Base-by-base conservation (phyloP, 352 stramenopile genomes). In the Globisporangium recalcitrans region DNA sequence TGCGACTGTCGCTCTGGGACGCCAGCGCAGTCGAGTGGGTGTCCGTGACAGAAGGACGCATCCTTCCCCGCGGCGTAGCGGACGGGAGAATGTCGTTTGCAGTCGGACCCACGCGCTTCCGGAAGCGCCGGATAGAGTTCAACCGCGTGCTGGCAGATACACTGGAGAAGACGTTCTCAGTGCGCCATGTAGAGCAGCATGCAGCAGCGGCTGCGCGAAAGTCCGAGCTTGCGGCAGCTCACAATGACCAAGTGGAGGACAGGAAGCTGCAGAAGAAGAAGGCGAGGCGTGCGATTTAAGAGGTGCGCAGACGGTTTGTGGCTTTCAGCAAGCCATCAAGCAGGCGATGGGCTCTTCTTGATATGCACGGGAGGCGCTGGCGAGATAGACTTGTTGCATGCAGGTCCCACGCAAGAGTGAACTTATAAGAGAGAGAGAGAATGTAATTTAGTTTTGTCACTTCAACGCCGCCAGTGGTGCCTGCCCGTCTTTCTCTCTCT, bases 11-110 rank as follows among this genome's bases (percentile, higher is more conserved):
- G n/a, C 48, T 83, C 26, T 91, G 82, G 75, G 74, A 74, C 34
- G 65, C 78, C 9, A 75, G 82, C 32, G 70, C 67, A 0, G 71
- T 77, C 16, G 85, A 94, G 72, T 95, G 87, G 87, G 78, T 93
- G 21, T 69, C 73, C 1, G 72, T 83, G 2, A 74, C 67, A 9
- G 84, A 93, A 63, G 87, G 78, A 1, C 85, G 87, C 5, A 63
- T 95, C 34, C 71, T 95, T 31, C 87, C 87, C 10, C 77, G 76
- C 24, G 85, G 87, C 22, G 82, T 90, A 3, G 78, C 80, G 10
- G 70, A 80, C 31, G 81, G 77, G 14, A 71, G 74, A 48, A 70
- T 70, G 48, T 58, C 65, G 22, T 90, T 75, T 53, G 69, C 71
- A 3, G 58, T 88, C 26, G 71, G 64, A 3, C 68, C 74, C 0